Conservation (phyloP, 345 rosid genomes). For the Dipteronia dyeriana region DNA sequence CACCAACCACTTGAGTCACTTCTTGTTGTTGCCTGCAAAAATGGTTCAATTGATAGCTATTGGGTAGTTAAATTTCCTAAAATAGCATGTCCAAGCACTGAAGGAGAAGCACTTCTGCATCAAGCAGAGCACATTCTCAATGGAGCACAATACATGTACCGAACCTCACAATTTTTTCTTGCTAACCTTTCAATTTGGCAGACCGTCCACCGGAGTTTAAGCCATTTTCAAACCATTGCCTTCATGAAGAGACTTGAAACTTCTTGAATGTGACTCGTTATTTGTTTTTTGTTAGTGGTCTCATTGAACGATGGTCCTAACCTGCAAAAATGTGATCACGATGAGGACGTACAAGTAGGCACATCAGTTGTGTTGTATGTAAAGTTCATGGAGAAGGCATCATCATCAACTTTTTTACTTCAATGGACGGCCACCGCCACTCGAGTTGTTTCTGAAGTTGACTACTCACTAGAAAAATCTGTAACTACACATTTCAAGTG, state of each 20-base stretch:
- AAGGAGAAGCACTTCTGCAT: not conserved
- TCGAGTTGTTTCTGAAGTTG: not conserved
- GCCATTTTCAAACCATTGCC: not conserved
- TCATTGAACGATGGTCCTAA: not conserved
- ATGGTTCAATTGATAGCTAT: not conserved
- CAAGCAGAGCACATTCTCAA: not conserved
- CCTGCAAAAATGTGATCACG: not conserved
- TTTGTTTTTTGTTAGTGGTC: not conserved
- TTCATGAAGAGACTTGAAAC: not conserved
- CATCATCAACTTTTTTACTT: not conserved
- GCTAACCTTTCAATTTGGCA: not conserved
- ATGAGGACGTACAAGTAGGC: not conserved
- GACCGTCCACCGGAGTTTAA: not conserved
- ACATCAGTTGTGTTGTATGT: not conserved
- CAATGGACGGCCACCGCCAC: not conserved
- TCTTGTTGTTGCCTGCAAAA: not conserved
- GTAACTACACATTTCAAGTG: not conserved
- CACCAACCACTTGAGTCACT: not conserved
- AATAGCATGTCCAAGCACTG: constrained; percentile 1
- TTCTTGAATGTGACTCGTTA: not conserved
- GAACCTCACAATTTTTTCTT: not conserved
- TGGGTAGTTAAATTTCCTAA: constrained; percentile 3
- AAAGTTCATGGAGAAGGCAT: not conserved
- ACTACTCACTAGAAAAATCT: not conserved
- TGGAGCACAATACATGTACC: not conserved